Evolutionary conservation across 495 filamentous ascomycete genomes (phyloP).

Genomic region (Hypoxylon trugodes): DNA sequence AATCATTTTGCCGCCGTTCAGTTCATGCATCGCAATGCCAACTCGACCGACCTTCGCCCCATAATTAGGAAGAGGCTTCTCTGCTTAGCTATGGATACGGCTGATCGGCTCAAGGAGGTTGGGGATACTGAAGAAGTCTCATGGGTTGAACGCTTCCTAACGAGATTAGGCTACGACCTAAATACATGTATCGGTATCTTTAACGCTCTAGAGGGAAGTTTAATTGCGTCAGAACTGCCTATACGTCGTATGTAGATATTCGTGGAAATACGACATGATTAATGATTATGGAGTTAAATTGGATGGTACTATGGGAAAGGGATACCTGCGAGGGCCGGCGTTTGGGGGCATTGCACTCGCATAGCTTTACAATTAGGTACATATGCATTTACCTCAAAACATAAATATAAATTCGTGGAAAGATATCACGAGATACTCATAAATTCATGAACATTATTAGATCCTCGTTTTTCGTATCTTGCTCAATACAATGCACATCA

Average conservation of each 20-base stretch:
- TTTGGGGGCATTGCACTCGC: conserved; percentile 3
- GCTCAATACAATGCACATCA: neutral
- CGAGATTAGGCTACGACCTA: conserved; percentile 17
- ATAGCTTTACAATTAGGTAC: neutral
- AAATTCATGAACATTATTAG: neutral
- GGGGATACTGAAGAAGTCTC: conserved; percentile 33
- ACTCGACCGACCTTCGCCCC: neutral
- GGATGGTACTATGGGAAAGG: neutral
- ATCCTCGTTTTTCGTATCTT: neutral
- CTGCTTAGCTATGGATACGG: conserved; percentile 39
- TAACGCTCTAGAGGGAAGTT: neutral
- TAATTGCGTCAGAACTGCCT: conserved; percentile 4
- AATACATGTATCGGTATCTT: conserved; percentile 11
- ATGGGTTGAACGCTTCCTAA: conserved; percentile 37
- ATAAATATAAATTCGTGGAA: neutral
- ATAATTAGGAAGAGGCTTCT: conserved; percentile 19
- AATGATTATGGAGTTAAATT: neutral
- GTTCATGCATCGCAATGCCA: conserved; percentile 32
- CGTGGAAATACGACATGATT: neutral
- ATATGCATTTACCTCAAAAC: neutral
- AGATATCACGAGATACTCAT: neutral
- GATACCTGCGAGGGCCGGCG: conserved; percentile 25
- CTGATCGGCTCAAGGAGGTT: conserved; percentile 33
- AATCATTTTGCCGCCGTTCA: conserved; percentile 46
- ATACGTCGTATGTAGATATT: conserved; percentile 7